A percentile compares a stretch with the other conserved stretches of the same genome.
These are phyloP conservation scores for Malus sieversii DNA, from an alignment of 306 rosid genomes.

Conservation along the genomic window DNA sequence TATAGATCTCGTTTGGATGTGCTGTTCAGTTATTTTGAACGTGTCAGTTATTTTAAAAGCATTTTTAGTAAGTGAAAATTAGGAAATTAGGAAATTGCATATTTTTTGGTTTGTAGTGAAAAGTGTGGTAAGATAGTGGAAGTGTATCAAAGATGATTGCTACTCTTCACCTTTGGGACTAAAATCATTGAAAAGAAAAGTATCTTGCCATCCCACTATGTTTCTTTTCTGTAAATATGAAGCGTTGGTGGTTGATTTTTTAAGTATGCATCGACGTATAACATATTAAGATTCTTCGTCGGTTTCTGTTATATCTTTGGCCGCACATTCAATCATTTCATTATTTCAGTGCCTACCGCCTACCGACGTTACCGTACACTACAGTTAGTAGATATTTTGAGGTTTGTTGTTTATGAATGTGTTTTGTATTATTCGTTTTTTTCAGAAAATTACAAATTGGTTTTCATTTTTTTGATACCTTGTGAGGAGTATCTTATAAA, in stretches of 20 bases:
- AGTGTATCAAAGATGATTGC: not conserved
- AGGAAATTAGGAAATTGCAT: not conserved
- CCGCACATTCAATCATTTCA: not conserved
- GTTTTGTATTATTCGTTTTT: too few relatives aligned
- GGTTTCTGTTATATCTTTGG: not conserved
- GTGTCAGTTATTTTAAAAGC: too few relatives aligned
- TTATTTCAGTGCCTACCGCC: too few relatives aligned
- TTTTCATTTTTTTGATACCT: too few relatives aligned
- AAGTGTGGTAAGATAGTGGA: not conserved
- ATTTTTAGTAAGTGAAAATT: not conserved
- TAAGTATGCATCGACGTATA: not conserved
- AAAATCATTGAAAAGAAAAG: not conserved
- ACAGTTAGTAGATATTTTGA: not conserved
- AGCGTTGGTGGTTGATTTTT: not conserved
- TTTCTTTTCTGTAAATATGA: not conserved
- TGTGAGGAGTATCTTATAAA: too few relatives aligned
- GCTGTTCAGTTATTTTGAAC: too few relatives aligned
- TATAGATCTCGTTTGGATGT: too few relatives aligned
- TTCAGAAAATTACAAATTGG: too few relatives aligned
- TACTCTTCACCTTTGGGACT: not conserved
- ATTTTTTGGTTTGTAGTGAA: not conserved
- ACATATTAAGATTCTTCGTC: too few relatives aligned
- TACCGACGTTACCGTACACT: too few relatives aligned
- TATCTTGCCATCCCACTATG: not conserved
- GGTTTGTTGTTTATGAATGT: too few relatives aligned